Percentiles rank a stretch among this genome's conserved stretches.
phyloP scores from a whole-genome alignment of 352 stramenopile genomes.

The Globisporangium okanoganense region DNA sequence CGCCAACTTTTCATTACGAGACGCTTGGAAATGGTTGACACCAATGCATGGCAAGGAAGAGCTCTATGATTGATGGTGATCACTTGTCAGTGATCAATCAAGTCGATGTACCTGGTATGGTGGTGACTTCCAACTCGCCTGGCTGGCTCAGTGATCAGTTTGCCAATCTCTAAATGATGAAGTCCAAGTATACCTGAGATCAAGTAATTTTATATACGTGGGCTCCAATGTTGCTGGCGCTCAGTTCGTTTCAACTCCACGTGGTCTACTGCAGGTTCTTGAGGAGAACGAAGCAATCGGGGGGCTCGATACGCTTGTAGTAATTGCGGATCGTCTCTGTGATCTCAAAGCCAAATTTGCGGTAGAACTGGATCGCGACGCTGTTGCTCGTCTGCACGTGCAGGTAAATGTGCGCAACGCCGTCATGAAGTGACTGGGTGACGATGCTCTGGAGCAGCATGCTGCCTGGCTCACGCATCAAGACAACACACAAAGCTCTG shows the following conservation, averaged over 20 bases:
- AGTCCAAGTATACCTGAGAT: background rate
- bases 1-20: too few relatives aligned
- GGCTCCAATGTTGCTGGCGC: too few relatives aligned
- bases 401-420: conserved; percentile 69
- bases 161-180: too few relatives aligned
- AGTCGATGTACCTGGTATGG: too few relatives aligned
- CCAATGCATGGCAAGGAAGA: too few relatives aligned
- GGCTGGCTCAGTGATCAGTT: too few relatives aligned
- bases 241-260: background rate
- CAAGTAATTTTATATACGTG: background rate
- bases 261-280: conserved; percentile 34
- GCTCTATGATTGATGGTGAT: background rate
- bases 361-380: conserved; percentile 91
- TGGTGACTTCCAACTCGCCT: too few relatives aligned
- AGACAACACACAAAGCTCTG: background rate
- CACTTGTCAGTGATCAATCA: too few relatives aligned
- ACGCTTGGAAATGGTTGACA: too few relatives aligned
- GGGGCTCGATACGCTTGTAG: conserved; percentile 92
- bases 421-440: conserved; percentile 26
- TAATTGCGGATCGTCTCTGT: conserved; percentile 91
- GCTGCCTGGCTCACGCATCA: conserved; percentile 24
- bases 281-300: conserved; percentile 90
- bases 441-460: conserved; percentile 40
- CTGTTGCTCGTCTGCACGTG: conserved; percentile 93
- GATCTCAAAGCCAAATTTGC: conserved; percentile 81